Evolutionary conservation across 495 filamentous ascomycete species (phyloP).

Genomic region (Neurospora sp.): DNA sequence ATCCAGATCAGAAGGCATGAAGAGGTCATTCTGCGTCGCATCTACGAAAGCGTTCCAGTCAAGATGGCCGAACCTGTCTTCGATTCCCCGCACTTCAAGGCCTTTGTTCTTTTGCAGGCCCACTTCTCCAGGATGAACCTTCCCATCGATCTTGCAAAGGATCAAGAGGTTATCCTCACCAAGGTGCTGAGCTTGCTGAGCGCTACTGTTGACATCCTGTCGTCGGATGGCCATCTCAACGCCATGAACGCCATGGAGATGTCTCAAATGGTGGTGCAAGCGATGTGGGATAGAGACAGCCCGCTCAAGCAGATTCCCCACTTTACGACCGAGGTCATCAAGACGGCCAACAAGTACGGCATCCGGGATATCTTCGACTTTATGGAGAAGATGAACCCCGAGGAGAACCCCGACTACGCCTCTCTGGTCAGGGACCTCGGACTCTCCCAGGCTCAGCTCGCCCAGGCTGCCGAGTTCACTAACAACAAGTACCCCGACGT

Average conservation of each 20-base stretch:
- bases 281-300: slow-evolving; percentile 97
- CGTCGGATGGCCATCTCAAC: slow-evolving; percentile 91
- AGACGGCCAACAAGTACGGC: slow-evolving; percentile 66
- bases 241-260: slow-evolving; percentile 99
- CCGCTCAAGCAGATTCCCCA: slow-evolving; percentile 96
- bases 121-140: slow-evolving; percentile 97
- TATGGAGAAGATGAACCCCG: slow-evolving; percentile 96
- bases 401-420: slow-evolving; percentile 72
- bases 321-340: slow-evolving; percentile 75
- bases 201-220: slow-evolving; percentile 89
- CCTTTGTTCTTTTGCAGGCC: slow-evolving; percentile 89
- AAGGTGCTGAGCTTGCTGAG: slow-evolving; percentile 83
- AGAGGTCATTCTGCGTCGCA: slow-evolving; percentile 73
- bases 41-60: slow-evolving; percentile 89
- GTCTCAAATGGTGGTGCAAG: slow-evolving; percentile 98
- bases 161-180: slow-evolving; percentile 79
- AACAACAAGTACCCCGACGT: slow-evolving; percentile 93
- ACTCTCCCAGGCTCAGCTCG: slow-evolving; percentile 71
- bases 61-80: slow-evolving; percentile 81
- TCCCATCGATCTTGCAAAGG: slow-evolving; percentile 92
- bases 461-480: slow-evolving; percentile 88
- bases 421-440: slow-evolving; percentile 65
- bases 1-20: slow-evolving; percentile 94
- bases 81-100: slow-evolving; percentile 96
- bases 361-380: slow-evolving; percentile 95